phyloP scores from a whole-genome alignment of 345 rosid species.

The Tarenaya hassleriana region DNA sequence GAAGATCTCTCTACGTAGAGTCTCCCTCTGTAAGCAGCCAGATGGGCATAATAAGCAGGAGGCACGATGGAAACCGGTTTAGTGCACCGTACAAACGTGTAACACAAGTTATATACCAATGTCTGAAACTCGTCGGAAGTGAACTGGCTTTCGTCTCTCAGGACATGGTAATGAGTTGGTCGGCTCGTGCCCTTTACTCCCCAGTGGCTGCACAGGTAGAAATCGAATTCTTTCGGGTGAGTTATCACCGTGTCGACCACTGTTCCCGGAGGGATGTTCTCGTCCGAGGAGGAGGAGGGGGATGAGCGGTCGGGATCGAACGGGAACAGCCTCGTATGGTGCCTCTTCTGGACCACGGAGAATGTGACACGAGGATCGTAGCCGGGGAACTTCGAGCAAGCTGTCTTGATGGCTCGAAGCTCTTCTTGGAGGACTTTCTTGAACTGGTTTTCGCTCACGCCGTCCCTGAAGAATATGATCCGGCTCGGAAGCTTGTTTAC shows the following conservation, averaged over 20 bases:
- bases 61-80: constrained; percentile 94
- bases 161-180: constrained; percentile 82
- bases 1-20: constrained; percentile 80
- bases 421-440: constrained; percentile 70
- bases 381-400: constrained; percentile 50
- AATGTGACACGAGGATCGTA: constrained; percentile 76
- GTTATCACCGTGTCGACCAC: constrained; percentile 88
- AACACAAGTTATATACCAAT: constrained; percentile 75
- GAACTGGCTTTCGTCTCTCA: constrained; percentile 83
- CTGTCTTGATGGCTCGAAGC: constrained; percentile 56
- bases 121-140: constrained; percentile 91
- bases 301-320: constrained; percentile 36
- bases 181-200: constrained; percentile 95
- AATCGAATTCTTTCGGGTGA: constrained; percentile 87
- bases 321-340: constrained; percentile 81
- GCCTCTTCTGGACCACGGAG: constrained; percentile 88
- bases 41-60: constrained; percentile 88
- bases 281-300: constrained; percentile 34
- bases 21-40: constrained; percentile 92
- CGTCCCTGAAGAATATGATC: constrained; percentile 91
- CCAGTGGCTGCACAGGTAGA: constrained; percentile 88
- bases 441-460: constrained; percentile 93
- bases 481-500: constrained; percentile 62
- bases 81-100: constrained; percentile 87
- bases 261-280: constrained; percentile 83